Conservation (phyloP, 306 rosid species). For the Pueraria montana region DNA sequence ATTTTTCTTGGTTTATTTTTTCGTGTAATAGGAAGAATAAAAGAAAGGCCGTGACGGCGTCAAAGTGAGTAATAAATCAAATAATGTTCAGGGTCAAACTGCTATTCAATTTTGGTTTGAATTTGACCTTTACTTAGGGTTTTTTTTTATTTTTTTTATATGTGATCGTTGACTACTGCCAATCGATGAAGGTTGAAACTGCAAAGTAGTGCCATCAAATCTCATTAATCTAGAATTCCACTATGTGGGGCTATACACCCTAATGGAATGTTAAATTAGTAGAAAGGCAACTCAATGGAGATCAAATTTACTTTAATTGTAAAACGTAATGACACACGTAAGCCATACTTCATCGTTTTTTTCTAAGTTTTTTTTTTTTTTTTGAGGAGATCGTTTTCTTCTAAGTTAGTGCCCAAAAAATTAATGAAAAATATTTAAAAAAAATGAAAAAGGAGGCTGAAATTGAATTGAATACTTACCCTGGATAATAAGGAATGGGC, state of each 20-base stretch:
- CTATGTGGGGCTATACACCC: neutral
- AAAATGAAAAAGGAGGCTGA: neutral
- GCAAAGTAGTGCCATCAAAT: constrained; percentile 9
- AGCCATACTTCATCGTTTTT: neutral
- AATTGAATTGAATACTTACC: constrained; percentile 52
- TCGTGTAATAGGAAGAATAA: neutral
- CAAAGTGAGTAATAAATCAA: no score
- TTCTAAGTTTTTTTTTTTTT: no score
- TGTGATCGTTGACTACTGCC: constrained; percentile 26
- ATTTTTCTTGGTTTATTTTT: neutral
- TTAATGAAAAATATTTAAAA: neutral
- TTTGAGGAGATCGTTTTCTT: no score
- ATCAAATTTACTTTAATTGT: constrained; percentile 8
- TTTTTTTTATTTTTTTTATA: neutral
- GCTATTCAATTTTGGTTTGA: neutral
- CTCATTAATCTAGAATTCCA: neutral
- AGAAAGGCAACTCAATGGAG: neutral
- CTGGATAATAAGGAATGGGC: constrained; percentile 94
- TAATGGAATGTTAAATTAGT: neutral
- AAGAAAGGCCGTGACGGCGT: no score
- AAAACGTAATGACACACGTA: constrained; percentile 20
- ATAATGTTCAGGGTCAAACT: neutral
- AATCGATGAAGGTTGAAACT: neutral
- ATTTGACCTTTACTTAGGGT: neutral
- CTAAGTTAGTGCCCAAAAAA: neutral